A percentile compares a stretch with the other conserved stretches of the same genome.
Evolutionary conservation across 176 grass and related monocot species (phyloP).

Genomic region (Melocanna baccifera): DNA sequence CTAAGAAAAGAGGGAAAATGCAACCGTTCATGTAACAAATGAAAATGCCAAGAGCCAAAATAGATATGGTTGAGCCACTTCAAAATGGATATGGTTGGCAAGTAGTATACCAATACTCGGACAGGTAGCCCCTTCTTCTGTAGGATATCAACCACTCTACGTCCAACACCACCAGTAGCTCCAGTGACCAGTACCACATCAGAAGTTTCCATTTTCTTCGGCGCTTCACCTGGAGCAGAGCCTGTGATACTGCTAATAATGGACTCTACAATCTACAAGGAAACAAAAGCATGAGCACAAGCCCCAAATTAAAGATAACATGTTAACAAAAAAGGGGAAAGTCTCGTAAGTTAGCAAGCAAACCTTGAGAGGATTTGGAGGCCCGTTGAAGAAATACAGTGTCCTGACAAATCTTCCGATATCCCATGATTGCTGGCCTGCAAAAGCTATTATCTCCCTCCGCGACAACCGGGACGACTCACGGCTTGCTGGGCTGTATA

Average conservation of each 20-base stretch:
- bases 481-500: constrained; percentile 34
- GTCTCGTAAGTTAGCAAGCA: background rate
- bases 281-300: background rate
- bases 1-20: background rate
- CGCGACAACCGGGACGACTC: constrained; percentile 29
- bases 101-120: constrained; percentile 67
- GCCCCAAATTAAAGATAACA: background rate
- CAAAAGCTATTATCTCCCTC: constrained; percentile 53
- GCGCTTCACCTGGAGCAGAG: constrained; percentile 41
- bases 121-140: constrained; percentile 71
- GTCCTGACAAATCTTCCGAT: constrained; percentile 84
- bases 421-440: constrained; percentile 73
- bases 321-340: background rate
- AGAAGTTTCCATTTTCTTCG: constrained; percentile 60
- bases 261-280: constrained; percentile 65
- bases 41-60: background rate
- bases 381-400: constrained; percentile 89
- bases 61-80: background rate
- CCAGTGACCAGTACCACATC: constrained; percentile 71
- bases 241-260: constrained; percentile 66
- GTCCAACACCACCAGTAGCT: constrained; percentile 85
- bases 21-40: background rate
- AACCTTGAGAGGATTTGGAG: constrained; percentile 91
- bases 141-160: constrained; percentile 71
- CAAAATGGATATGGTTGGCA: constrained; percentile 3